Percentiles rank a stretch among this genome's conserved stretches.
phyloP scores from a whole-genome alignment of 441 rosid genomes.

The Dalechampia spathulata region DNA sequence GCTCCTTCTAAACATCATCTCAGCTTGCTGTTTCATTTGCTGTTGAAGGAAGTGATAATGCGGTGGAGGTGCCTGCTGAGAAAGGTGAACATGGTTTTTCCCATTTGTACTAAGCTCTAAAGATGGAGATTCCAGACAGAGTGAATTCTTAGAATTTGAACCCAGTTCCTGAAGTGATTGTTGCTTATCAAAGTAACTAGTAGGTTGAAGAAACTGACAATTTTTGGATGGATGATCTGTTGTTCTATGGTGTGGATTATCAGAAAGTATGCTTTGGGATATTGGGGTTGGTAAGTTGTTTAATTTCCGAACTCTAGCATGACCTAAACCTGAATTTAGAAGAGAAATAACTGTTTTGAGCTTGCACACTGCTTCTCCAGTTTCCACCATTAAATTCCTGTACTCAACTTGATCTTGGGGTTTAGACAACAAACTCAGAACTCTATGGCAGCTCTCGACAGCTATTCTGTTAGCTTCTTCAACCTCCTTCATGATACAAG shows the following conservation, averaged over 20 bases:
- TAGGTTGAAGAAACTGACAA: conserved; percentile 35
- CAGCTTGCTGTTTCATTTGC: conserved; percentile 63
- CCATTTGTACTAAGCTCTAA: conserved; percentile 48
- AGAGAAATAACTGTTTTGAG: conserved; percentile 72
- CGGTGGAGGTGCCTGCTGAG: conserved; percentile 28
- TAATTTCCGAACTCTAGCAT: conserved; percentile 84
- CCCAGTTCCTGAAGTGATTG: conserved; percentile 46
- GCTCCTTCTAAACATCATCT: conserved; percentile 55
- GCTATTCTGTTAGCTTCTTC: conserved; percentile 81
- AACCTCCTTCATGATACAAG: conserved; percentile 82
- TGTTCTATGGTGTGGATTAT: conserved; percentile 32
- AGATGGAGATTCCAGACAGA: conserved; percentile 42
- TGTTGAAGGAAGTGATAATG: conserved; percentile 37
- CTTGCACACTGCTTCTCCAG: conserved; percentile 72
- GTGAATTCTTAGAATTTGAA: conserved; percentile 43
- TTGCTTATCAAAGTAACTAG: conserved; percentile 26
- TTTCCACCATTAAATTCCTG: conserved; percentile 52
- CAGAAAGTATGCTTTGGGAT: conserved; percentile 48
- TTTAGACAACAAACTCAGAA: conserved; percentile 41
- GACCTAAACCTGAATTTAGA: conserved; percentile 61
- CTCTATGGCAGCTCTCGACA: conserved; percentile 59
- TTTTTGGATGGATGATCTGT: conserved; percentile 38
- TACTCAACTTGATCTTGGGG: conserved; percentile 49
- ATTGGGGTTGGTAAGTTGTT: conserved; percentile 40
- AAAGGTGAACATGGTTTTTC: conserved; percentile 42